Base-by-base conservation (phyloP, 1,284 basidiomycete species). In the Taiwanofungus camphoratus region DNA sequence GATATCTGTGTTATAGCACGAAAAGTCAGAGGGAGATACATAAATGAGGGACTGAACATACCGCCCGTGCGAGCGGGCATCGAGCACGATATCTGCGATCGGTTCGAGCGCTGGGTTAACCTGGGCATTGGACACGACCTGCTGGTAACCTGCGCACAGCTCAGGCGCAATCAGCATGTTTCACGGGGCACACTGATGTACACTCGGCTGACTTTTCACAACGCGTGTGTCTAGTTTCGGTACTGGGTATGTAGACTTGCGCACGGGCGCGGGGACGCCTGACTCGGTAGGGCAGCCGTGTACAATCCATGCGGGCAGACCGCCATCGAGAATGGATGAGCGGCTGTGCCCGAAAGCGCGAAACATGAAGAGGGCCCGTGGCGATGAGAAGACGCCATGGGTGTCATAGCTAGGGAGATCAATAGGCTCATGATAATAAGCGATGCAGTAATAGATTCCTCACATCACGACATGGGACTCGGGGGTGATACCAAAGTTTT, bases 291-390 rank as follows among this genome's bases (percentile, higher is more conserved):
- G 70, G 13, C 77, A 66, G 4, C 84, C 83, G 58, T 90, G 83
- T 23, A 73, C 75, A 48, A 82, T 72, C 90, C 92, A 98, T 27
- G 78, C 70, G 15, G 90, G 90, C 9, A 97, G 73, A 20, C 93
- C 93, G 15, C 93, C 94, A 61, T 97, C 80, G 8, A 97, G 72
- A 13, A 96, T 77, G 48, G 87, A 91, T 4, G 92, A 89, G 36
- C 82, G 83, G 33, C 73, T 63, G 61, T 97, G 93, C 5, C 90
- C 88, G 61, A 94, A 92, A 18, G 86, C 76, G 60, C 87, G 80
- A 74, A 96, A 95, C 68, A 90, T 97, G 71, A 87, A 97, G 19
- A 92, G 74, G 2, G 89, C 90, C 46, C 94, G 79, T 38, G 94
- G 92, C 19, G 90, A 78, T 1, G 89, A 92, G 69, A 97, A 95